A percentile compares a stretch with the other conserved stretches of the same genome.
These are phyloP conservation scores for Sesbania bispinosa DNA, from an alignment of 306 rosid genomes.

Conservation along the genomic window DNA sequence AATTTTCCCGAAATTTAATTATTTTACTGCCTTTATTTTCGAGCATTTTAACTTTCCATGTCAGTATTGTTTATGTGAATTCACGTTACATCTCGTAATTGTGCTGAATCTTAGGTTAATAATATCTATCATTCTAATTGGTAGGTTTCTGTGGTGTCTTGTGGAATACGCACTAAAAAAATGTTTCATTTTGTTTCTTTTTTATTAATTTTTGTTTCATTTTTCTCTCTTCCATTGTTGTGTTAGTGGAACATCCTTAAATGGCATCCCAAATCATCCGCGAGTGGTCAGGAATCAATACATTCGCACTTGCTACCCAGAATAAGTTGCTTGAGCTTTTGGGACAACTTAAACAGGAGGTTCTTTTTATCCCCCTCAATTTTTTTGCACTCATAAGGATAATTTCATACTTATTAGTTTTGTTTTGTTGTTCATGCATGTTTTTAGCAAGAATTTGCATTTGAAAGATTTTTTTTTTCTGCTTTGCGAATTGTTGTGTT, in stretches of 20 bases:
- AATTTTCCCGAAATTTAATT: background rate
- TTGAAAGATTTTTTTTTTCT: background rate
- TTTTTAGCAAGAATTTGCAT: background rate
- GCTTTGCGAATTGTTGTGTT: background rate
- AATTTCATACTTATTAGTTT: background rate
- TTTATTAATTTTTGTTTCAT: background rate
- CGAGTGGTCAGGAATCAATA: slow-evolving; percentile 88
- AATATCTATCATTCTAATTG: background rate
- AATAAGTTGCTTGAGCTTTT: slow-evolving; percentile 72
- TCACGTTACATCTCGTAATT: background rate
- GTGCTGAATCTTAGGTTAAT: background rate
- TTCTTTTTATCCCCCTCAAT: slow-evolving; percentile 8
- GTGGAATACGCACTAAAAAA: background rate
- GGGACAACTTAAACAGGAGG: slow-evolving; percentile 86
- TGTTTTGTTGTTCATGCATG: background rate
- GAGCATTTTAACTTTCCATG: background rate
- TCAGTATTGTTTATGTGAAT: background rate
- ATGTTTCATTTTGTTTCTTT: background rate
- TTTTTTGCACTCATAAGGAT: background rate
- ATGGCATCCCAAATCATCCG: slow-evolving; percentile 75
- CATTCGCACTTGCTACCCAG: slow-evolving; percentile 86
- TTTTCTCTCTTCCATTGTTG: background rate
- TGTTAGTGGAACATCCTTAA: background rate
- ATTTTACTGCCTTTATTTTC: background rate
- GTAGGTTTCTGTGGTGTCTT: slow-evolving; percentile 1